Percentiles rank a stretch among this genome's conserved stretches.
Conservation (phyloP, 2,329 filamentous ascomycete genomes). For the Apiospora rasikravindrae region DNA sequence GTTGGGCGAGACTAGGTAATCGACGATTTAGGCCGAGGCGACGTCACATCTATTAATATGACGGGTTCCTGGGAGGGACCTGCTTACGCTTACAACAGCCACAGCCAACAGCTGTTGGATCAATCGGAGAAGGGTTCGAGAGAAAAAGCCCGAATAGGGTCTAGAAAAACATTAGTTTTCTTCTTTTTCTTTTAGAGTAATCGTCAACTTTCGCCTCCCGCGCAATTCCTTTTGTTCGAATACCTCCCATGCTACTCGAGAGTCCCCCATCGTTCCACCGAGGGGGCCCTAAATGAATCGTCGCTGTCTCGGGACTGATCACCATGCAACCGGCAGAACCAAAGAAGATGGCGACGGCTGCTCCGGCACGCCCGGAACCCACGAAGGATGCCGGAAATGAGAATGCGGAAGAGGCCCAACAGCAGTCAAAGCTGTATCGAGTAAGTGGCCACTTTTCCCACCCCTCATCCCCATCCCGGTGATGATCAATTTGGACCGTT, state of each 20-base stretch:
- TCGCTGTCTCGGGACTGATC: background rate
- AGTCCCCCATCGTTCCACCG: background rate
- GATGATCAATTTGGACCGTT: background rate
- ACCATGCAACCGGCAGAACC: background rate
- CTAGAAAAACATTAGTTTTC: background rate
- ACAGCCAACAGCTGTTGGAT: background rate
- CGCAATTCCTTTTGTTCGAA: background rate
- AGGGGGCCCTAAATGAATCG: background rate
- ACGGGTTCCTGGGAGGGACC: background rate
- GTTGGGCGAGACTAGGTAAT: background rate
- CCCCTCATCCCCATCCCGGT: background rate
- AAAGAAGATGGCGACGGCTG: background rate
- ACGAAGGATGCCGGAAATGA: background rate
- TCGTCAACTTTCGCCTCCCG: background rate
- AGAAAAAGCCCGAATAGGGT: background rate
- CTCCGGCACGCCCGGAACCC: slow-evolving; percentile 20
- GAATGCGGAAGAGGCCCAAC: slow-evolving; percentile 16
- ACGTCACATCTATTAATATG: slow-evolving; percentile 8
- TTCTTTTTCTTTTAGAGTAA: background rate
- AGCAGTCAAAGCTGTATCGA: slow-evolving; percentile 31
- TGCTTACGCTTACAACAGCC: background rate
- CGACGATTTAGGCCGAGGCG: slow-evolving; percentile 7
- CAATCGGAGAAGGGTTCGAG: background rate
- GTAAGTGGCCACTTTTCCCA: slow-evolving; percentile 24
- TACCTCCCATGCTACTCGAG: background rate